These are phyloP conservation scores for Capronia epimyces DNA, from an alignment of 2,329 filamentous ascomycete species.

Conservation along the genomic window DNA sequence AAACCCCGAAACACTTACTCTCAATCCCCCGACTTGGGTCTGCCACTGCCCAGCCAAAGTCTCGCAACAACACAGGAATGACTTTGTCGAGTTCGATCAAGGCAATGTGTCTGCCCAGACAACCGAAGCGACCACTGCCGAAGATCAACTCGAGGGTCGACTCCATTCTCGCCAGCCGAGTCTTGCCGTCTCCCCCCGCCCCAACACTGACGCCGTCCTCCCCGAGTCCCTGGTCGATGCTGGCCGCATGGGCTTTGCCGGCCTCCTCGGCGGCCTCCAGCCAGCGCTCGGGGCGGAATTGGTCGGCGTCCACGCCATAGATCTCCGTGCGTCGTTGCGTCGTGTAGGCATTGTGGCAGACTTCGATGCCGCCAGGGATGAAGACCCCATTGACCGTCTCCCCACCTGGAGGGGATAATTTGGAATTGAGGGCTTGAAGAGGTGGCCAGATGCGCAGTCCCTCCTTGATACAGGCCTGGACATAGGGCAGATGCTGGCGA, in stretches of 20 bases:
- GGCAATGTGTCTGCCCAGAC: slow-evolving; percentile 47
- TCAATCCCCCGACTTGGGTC: background rate
- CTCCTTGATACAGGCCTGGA: slow-evolving; percentile 50
- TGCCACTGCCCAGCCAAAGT: background rate
- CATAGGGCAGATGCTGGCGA: slow-evolving; percentile 39
- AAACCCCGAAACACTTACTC: background rate
- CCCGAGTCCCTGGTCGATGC: background rate
- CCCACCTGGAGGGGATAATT: slow-evolving; percentile 37
- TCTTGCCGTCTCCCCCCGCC: slow-evolving; percentile 14
- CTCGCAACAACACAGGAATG: slow-evolving; percentile 24
- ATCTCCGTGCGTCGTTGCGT: slow-evolving; percentile 37
- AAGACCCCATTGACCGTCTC: slow-evolving; percentile 36
- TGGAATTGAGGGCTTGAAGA: slow-evolving; percentile 36
- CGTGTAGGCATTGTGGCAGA: slow-evolving; percentile 43
- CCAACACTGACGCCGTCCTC: background rate
- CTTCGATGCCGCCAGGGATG: slow-evolving; percentile 45
- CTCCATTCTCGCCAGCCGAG: slow-evolving; percentile 35
- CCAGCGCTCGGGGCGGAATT: slow-evolving; percentile 50
- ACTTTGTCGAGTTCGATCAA: slow-evolving; percentile 48
- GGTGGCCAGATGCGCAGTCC: slow-evolving; percentile 46
- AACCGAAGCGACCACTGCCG: slow-evolving; percentile 43
- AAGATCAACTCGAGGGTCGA: slow-evolving; percentile 43
- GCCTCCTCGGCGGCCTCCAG: slow-evolving; percentile 36
- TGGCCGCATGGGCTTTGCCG: background rate
- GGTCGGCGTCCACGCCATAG: slow-evolving; percentile 39